Evolutionary conservation across 495 filamentous ascomycete genomes (phyloP), one percentile per base, ranked within the genome.

Genomic region (Trichoderma orchidacearum): DNA sequence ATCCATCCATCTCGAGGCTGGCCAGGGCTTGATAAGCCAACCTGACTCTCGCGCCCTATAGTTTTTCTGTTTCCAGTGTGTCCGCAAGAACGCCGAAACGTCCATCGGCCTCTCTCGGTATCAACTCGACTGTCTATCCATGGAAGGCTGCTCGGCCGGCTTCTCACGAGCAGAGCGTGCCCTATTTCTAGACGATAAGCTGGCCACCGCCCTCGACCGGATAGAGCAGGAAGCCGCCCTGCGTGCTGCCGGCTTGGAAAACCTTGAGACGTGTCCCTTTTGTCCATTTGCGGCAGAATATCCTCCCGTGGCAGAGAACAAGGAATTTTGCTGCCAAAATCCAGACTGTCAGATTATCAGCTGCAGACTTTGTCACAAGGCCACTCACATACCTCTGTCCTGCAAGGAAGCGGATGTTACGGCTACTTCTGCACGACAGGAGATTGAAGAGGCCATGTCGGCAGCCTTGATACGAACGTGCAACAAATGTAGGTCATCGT

Each of bases 371-470:
- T 95, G 90, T 66, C 79, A 80, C 36, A 66, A 75, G 23, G 80
- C 83, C 50, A 84, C 83, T 0, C 90, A 95, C 64, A 82, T 90
- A 25, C 89, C 90, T 0, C 71, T 79, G 57, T 81, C 75, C 2
- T 95, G 90, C 62, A 78, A 84, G 38, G 87, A 94, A 63, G 73
- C 70, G 35, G 80, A 85, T 23, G 78, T 77, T 48, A 76, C 78
- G 6, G 69, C 72, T 3, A 53, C 80, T 3, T 76, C 77, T 23
- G 76, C 80, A 32, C 80, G 85, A 11, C 87, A 85, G 59, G 61
- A 64, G 9, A 76, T 94, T 25, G 90, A 94, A 65, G 89, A 94
- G 68, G 89, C 89, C 3, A 90, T 89, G 84, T 88, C 84, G 1
- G 75, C 77, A 32, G 90, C 89, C 23, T 61, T 94, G 56, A 84